Conservation (phyloP, 176 grass and related monocot species). For the Triticum aestivum region DNA sequence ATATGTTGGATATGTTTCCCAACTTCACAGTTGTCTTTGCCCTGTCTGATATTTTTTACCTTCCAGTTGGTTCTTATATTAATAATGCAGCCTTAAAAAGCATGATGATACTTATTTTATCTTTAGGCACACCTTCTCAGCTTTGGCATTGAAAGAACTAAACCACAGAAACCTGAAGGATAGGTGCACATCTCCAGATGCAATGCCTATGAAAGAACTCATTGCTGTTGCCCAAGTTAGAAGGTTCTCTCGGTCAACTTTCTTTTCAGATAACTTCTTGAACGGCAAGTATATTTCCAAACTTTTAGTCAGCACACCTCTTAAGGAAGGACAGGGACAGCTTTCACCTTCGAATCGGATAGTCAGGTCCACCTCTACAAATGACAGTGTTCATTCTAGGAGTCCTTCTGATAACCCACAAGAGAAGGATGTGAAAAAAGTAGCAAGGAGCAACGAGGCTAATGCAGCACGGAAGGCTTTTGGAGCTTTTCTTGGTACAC, state of each 20-base stretch:
- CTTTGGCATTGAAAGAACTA: constrained; percentile 51
- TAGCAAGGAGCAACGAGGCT: constrained; percentile 47
- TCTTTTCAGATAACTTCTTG: constrained; percentile 68
- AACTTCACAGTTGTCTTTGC: neutral
- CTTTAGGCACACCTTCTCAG: constrained; percentile 62
- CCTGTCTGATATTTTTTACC: constrained; percentile 5
- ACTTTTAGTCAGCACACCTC: constrained; percentile 30
- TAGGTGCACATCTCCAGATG: constrained; percentile 73
- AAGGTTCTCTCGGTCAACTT: constrained; percentile 66
- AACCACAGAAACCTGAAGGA: constrained; percentile 59
- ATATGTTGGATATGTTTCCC: neutral
- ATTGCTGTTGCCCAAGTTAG: constrained; percentile 88
- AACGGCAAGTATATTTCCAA: constrained; percentile 51
- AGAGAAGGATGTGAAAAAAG: constrained; percentile 37
- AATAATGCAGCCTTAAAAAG: constrained; percentile 27
- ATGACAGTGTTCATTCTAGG: constrained; percentile 37
- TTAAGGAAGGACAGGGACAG: constrained; percentile 46
- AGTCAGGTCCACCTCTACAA: constrained; percentile 35
- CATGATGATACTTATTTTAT: constrained; percentile 30
- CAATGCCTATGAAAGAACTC: constrained; percentile 82
- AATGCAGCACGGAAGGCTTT: constrained; percentile 67
- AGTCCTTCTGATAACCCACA: constrained; percentile 47
- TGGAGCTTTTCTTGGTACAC: constrained; percentile 64
- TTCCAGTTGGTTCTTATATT: constrained; percentile 33
- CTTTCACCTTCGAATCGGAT: constrained; percentile 44